Conservation (phyloP, 106 monocot species). For the Acorus gramineus region DNA sequence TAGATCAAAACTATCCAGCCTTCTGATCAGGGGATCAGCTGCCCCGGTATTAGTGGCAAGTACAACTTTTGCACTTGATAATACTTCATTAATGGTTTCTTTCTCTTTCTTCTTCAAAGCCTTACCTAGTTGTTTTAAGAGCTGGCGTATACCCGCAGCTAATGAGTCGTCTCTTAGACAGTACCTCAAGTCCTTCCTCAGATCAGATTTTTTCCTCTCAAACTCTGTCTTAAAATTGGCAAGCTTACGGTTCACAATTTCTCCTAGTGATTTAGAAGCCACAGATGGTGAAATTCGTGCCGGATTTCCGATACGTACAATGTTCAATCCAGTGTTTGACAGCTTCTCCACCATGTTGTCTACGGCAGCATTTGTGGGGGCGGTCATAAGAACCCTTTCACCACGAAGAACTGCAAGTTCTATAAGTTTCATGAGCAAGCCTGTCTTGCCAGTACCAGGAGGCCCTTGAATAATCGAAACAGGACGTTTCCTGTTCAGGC, state of each 20-base stretch:
- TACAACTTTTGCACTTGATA: slow-evolving; percentile 69
- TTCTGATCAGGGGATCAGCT: slow-evolving; percentile 72
- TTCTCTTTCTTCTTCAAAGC: slow-evolving; percentile 89
- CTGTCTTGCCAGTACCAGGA: slow-evolving; percentile 91
- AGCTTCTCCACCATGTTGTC: slow-evolving; percentile 96
- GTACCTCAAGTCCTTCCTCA: slow-evolving; percentile 80
- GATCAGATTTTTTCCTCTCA: slow-evolving; percentile 82
- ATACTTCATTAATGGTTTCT: slow-evolving; percentile 72
- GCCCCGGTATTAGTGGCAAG: slow-evolving; percentile 88
- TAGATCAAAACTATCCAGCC: slow-evolving; percentile 73
- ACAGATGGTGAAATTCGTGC: slow-evolving; percentile 69
- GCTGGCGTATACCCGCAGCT: slow-evolving; percentile 87
- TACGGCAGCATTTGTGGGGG: slow-evolving; percentile 94
- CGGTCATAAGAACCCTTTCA: slow-evolving; percentile 83
- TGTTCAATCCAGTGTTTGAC: slow-evolving; percentile 37
- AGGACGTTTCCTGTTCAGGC: slow-evolving; percentile 79
- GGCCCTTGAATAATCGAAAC: slow-evolving; percentile 73
- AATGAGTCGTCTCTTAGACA: slow-evolving; percentile 94
- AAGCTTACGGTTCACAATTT: slow-evolving; percentile 75
- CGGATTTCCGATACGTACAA: slow-evolving; percentile 92
- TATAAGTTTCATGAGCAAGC: slow-evolving; percentile 71
- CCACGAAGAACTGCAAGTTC: slow-evolving; percentile 68
- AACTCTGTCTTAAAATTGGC: slow-evolving; percentile 71
- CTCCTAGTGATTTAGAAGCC: slow-evolving; percentile 72
- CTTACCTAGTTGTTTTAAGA: slow-evolving; percentile 91